phyloP scores from a whole-genome alignment of 257 asterid species.

The Solanum megistacrolobum region DNA sequence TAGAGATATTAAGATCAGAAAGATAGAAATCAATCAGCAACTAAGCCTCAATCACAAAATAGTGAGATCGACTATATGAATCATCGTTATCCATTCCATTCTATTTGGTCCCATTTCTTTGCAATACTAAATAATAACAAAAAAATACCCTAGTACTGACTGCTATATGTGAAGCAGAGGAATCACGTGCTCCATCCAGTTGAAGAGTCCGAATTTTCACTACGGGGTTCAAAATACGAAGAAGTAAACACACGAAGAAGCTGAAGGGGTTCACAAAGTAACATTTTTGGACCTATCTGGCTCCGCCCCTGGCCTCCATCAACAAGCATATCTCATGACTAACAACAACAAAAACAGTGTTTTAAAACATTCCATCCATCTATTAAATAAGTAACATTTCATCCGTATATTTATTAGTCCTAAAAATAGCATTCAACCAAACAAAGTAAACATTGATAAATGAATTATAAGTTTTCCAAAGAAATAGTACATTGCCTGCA shows the following conservation, averaged over 20 bases:
- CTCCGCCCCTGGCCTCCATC: background rate
- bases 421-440: background rate
- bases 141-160: background rate
- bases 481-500: constrained; percentile 72
- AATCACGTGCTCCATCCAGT: background rate
- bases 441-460: background rate
- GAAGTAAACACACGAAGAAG: background rate
- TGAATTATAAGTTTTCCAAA: background rate
- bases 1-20: background rate
- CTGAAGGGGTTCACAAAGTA: background rate
- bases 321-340: background rate
- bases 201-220: background rate
- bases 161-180: background rate
- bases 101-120: background rate
- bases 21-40: background rate
- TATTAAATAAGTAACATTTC: background rate
- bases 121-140: background rate
- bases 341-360: background rate
- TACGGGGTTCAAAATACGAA: background rate
- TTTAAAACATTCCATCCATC: background rate
- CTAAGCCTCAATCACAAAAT: background rate
- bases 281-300: background rate
- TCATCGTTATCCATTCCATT: background rate
- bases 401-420: background rate
- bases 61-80: background rate